phyloP scores from a whole-genome alignment of 2,329 filamentous ascomycete genomes.

The Aspergillus oerlinghausenensis region DNA sequence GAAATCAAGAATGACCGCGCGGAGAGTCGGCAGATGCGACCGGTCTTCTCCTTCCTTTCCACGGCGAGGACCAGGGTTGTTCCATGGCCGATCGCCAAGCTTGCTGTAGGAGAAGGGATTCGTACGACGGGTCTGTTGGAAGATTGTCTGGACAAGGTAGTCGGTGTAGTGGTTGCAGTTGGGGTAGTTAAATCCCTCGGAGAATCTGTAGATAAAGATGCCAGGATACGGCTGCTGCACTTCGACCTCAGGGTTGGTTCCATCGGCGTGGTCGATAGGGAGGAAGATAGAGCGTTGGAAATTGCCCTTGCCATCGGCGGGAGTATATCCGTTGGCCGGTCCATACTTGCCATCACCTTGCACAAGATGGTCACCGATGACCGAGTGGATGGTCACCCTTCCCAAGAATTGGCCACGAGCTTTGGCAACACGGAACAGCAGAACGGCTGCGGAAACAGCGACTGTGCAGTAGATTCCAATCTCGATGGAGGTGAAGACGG shows the following conservation, averaged over 20 bases:
- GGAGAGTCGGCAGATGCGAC: constrained; percentile 61
- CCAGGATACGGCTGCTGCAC: constrained; percentile 83
- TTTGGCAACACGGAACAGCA: constrained; percentile 79
- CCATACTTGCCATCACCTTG: constrained; percentile 62
- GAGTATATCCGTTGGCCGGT: constrained; percentile 40
- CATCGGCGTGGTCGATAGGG: constrained; percentile 81
- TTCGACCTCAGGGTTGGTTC: constrained; percentile 78
- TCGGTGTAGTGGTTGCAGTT: constrained; percentile 89
- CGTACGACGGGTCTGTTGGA: constrained; percentile 69
- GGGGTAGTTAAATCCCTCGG: constrained; percentile 93
- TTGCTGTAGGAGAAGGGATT: constrained; percentile 62
- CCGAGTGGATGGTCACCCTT: constrained; percentile 75
- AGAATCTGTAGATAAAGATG: constrained; percentile 92
- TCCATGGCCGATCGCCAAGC: constrained; percentile 84
- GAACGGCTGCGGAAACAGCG: constrained; percentile 66
- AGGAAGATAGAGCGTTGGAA: constrained; percentile 75
- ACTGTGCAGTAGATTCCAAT: constrained; percentile 89
- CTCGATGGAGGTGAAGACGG: constrained; percentile 83
- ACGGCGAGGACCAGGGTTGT: constrained; percentile 73
- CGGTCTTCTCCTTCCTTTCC: constrained; percentile 48
- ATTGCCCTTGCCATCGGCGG: constrained; percentile 41
- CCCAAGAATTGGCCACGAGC: constrained; percentile 81
- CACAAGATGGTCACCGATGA: constrained; percentile 69
- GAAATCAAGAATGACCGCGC: constrained; percentile 91
- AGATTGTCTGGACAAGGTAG: constrained; percentile 65